Base-by-base conservation (phyloP, 148 eudicot genomes). In the Vaccinium darrowii region DNA sequence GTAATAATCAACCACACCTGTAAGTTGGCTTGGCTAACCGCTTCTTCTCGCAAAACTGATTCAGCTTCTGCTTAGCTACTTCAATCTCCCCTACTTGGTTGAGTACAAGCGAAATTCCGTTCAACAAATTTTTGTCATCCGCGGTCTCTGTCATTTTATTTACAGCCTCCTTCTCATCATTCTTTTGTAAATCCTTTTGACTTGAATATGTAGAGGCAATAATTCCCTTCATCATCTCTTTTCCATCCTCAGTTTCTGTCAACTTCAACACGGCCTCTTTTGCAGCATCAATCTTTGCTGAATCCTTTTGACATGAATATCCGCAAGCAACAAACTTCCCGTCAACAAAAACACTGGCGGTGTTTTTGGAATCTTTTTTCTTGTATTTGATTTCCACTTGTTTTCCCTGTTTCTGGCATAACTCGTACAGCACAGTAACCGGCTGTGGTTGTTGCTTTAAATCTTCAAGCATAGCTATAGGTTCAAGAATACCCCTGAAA, bases 231-330 rank as follows among this genome's bases (percentile, higher is more conserved):
- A 25, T 67, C 73, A 67, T 67, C 73, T 67, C 36, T 67, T 25
- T 67, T 9, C 36, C 73, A 25, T 67, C 25, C 13, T 27, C 36
- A 0, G 33, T 67, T 67, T 67, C 73, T 25, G 36, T 67, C 39
- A 67, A 67, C 73, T 67, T 67, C 16, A 5, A 67, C 73, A 67
- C 15, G 0, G 73, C 36, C 36, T 67, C 33, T 67, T 67, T 67
- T 67, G 73, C 73, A 67, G 36, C 73, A 67, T 67, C 73, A 4
- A 67, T 67, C 73, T 67, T 67, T 67, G 73, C 73, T 11, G 73
- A 67, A 67, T 67, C 73, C 73, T 67, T 67, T 27, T 67, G 73
- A 67, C 33, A 67, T 5, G 36, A 67, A 67, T 67, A 67, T 27
- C 73, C 36, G 13, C 36, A 27, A 1, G 73, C 73, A 23, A 67